Base-by-base conservation (phyloP, 371 early-diverging fungal species). In the Nematocida homosporus region DNA sequence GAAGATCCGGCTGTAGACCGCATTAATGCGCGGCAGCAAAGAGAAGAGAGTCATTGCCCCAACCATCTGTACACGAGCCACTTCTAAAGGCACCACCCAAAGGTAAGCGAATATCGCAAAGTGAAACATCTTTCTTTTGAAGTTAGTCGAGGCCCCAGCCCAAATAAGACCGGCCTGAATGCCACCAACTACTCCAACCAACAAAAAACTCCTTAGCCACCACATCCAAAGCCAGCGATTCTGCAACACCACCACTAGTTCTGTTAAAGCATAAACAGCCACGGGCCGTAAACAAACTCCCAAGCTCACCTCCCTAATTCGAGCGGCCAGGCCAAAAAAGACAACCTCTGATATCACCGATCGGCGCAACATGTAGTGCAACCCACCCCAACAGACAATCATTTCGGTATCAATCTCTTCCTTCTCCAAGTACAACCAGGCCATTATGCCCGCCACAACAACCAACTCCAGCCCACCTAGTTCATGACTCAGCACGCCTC, bases 111-210 rank as follows among this genome's bases (percentile, higher is more conserved):
- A 72, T 2, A 56, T 6, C 16, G n/a, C 4, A n/a, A 25, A 61
- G 38, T 72, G 75, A 20, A 72, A 48, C 6, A 38, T 10, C 32
- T 72, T 72, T 72, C 75, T 72, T n/a, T 48, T 40, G 2, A 34
- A 29, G 38, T 72, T 72, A 10, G 54, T 25, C 2, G 75, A 60
- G 23, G 20, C 2, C 23, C 29, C 4, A 10, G 18, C 16, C 10
- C 20, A 8, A 0, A 44, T 5, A 10, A 72, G 63, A 13, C 59
- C n/a, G 34, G 16, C 35, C 75, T 68, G n/a, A 10, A 42, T 20
- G 2, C 6, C 48, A 8, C 41, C 13, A 8, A 6, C 10, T 16
- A 50, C 13, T 18, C n/a, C 4, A 2, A 51, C 4, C 29, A 25
- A 59, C 5, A 18, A 2, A 6, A 32, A n/a, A 20, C 61, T 5